Evolutionary conservation across 75 land plant genomes (phyloP), one percentile per base, ranked within the genome.

Genomic region (Pinus taeda): DNA sequence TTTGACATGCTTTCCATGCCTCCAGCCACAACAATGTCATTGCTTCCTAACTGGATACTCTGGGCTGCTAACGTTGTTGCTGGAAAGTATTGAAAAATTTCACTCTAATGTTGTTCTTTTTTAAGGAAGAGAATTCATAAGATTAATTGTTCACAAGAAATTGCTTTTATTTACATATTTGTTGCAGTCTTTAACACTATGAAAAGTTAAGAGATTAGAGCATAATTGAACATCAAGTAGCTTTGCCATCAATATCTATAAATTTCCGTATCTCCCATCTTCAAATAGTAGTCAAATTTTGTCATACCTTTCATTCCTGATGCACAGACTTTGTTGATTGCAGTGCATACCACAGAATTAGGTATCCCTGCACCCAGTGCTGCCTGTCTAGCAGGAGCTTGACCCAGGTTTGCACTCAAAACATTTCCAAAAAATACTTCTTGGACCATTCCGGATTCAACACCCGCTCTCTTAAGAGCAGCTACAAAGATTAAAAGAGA

Each of bases 1-100:
- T 97, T 96, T 59, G 98, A 96, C 99, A 96, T 96, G 83, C 95
- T 96, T 75, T 94, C 99, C 98, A 94, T 96, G 77, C 99, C 99
- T 77, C 99, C 99, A 77, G 89, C 93, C 2, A 94, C 93, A 73
- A 96, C 93, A 8, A 96, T 85, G 81, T 96, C 93, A 77, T 96
- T 96, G 71, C 76, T 78, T 49, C 99, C 98, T 22, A 90, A 73
- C 78, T 89, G 90, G 58, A 96, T 96, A 61, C 86, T 88, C 73
- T 94, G 98, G 57, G 99, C 90, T 3, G 93, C 98, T 77, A 97
- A 30, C 88, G 92, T 90, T 57, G 83, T 83, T 17, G 98, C 99
- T 94, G 81, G 14, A 53, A 62, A 30, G n/a, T 67, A 60, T 64
- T 24, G 3, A 66, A 57, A 72, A 3, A 55, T 53, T 59, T 8